A percentile compares a stretch with the other conserved stretches of the same genome.
Conservation (phyloP, 768 basidiomycete genomes). For the Phylloporus sp. region DNA sequence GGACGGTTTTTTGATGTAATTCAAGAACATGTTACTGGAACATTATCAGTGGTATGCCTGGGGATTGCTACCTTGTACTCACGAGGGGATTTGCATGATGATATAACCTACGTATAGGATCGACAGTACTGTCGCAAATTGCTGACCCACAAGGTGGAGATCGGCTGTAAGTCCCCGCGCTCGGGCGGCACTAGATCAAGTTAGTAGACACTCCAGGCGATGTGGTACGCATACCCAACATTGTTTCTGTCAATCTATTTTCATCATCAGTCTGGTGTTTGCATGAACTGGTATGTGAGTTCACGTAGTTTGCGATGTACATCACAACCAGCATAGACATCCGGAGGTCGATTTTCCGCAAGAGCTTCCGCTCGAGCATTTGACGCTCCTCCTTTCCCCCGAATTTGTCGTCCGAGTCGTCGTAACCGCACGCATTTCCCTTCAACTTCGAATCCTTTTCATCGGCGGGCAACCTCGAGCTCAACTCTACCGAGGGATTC, state of each 20-base stretch:
- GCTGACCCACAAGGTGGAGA: conserved; percentile 52
- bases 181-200: conserved; percentile 54
- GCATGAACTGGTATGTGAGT: background rate
- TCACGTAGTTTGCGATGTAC: conserved; percentile 37
- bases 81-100: conserved; percentile 42
- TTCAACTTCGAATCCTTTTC: conserved; percentile 3
- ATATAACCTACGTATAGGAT: conserved; percentile 62
- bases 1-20: conserved; percentile 63
- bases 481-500: too few relatives aligned
- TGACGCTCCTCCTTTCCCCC: conserved; percentile 44
- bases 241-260: conserved; percentile 66
- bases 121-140: conserved; percentile 67
- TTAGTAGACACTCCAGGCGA: background rate
- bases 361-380: conserved; percentile 48
- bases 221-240: conserved; percentile 43
- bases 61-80: background rate
- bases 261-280: background rate
- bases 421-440: background rate
- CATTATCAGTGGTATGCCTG: background rate
- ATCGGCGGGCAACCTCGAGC: conserved; percentile 3
- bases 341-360: conserved; percentile 53
- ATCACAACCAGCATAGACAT: conserved; percentile 50
- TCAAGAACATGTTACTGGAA: conserved; percentile 67
- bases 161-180: conserved; percentile 64
- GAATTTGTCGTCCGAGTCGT: conserved; percentile 41